Base-by-base conservation (phyloP, 164 flowering plant genomes). In the Buxus sempervirens region DNA sequence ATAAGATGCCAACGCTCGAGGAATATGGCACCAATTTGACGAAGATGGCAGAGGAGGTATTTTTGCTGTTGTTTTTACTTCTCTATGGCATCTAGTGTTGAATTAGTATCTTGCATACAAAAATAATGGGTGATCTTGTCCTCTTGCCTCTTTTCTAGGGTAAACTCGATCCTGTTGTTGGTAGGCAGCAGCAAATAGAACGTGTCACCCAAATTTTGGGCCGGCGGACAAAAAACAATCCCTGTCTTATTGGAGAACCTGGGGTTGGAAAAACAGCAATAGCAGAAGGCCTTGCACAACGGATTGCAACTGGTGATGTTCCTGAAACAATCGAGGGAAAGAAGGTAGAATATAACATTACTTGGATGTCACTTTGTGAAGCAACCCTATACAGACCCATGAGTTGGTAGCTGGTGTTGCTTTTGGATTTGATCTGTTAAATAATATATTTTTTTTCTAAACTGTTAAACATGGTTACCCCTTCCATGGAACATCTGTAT, bases 211-310 rank as follows among this genome's bases (percentile, higher is more conserved):
- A 84, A 70, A 83, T 89, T 57, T 73, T 89, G 73, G 83, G 90
- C 20, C 78, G 82, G 60, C 67, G 91, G 1, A 85, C 83, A 4
- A 87, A 89, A 58, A 89, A 87, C 61, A 87, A 87, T 54, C 84
- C 92, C 0, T 87, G 91, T 72, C 92, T 89, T 51, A 80, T 89
- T 70, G 90, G 92, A 61, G 95, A 89, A 56, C 90, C 90, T 65
- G 92, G 90, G 57, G 96, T 89, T 73, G 92, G 92, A 13, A 89
- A 89, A 71, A 89, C 96, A 20, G 88, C 81, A 22, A 83, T 89
- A 72, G 96, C 84, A 15, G 90, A 86, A 78, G 90, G 94, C 15
- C 88, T 89, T 51, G 90, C 94, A 18, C 88, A 78, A 54, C 62
- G 85, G 1, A 89, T 89, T 74, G 88, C 84, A 0, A 82, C 16